Evolutionary conservation across 2,329 filamentous ascomycete species (phyloP).

Genomic region (Cytospora leucostoma): DNA sequence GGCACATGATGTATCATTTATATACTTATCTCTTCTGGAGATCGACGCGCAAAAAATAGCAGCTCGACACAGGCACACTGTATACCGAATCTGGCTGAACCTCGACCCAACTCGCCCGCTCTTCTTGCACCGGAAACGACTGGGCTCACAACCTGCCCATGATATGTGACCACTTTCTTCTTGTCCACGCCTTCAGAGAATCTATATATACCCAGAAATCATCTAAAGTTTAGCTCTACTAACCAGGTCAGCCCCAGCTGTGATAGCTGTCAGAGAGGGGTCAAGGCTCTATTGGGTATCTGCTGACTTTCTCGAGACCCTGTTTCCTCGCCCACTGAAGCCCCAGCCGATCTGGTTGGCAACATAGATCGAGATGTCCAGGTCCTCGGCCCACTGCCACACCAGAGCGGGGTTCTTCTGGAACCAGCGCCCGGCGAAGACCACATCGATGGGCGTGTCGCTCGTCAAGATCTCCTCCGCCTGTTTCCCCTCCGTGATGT

Average conservation of each 20-base stretch:
- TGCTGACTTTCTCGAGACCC: constrained; percentile 20
- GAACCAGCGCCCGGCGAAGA: constrained; percentile 54
- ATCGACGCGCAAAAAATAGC: too few relatives aligned
- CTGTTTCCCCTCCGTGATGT: constrained; percentile 46
- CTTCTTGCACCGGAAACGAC: too few relatives aligned
- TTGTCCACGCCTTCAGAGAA: too few relatives aligned
- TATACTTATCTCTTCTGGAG: too few relatives aligned
- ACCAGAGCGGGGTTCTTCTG: constrained; percentile 61
- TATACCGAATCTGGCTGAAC: too few relatives aligned
- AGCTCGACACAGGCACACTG: too few relatives aligned
- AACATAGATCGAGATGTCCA: constrained; percentile 48
- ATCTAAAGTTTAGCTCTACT: not conserved
- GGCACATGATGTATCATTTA: too few relatives aligned
- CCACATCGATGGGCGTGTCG: constrained; percentile 49
- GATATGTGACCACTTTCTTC: too few relatives aligned
- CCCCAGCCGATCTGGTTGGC: constrained; percentile 59
- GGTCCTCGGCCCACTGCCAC: constrained; percentile 57
- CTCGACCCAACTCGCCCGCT: too few relatives aligned
- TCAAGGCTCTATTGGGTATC: not conserved
- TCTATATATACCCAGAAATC: too few relatives aligned
- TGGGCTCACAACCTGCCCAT: too few relatives aligned
- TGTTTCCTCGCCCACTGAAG: constrained; percentile 44
- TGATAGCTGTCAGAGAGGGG: not conserved
- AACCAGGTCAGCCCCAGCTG: not conserved
- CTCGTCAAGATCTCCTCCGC: constrained; percentile 50